Evolutionary conservation across 345 rosid genomes (phyloP).

Genomic region (Pistacia vera): DNA sequence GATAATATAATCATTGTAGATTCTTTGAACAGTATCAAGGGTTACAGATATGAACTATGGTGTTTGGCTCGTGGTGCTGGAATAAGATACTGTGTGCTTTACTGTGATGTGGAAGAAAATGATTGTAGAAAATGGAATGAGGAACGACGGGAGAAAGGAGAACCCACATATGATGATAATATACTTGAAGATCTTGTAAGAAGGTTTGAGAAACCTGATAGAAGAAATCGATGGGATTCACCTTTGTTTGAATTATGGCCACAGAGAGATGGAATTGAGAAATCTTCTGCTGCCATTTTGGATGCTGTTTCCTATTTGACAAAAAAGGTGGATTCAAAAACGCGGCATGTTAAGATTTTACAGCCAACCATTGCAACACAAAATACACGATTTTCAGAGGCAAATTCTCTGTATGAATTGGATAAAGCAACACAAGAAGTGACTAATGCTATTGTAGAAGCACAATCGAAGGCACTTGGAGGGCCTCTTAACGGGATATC

Average conservation of each 20-base stretch:
- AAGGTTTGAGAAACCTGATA: slow-evolving; percentile 91
- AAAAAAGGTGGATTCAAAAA: slow-evolving; percentile 66
- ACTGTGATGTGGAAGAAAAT: slow-evolving; percentile 62
- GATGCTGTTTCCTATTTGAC: slow-evolving; percentile 86
- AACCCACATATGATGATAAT: slow-evolving; percentile 56
- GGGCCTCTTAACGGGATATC: slow-evolving; percentile 64
- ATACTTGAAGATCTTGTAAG: slow-evolving; percentile 80
- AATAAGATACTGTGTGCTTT: slow-evolving; percentile 78
- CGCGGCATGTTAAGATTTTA: slow-evolving; percentile 74
- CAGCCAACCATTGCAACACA: slow-evolving; percentile 98
- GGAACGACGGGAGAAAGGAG: slow-evolving; percentile 64
- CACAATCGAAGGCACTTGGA: slow-evolving; percentile 72
- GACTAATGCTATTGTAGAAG: slow-evolving; percentile 72
- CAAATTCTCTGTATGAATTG: slow-evolving; percentile 82
- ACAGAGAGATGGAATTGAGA: slow-evolving; percentile 51
- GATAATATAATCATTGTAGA: slow-evolving; percentile 81
- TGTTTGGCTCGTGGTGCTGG: slow-evolving; percentile 94
- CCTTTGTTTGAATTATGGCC: slow-evolving; percentile 86
- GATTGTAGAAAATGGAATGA: slow-evolving; percentile 80
- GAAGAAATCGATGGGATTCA: slow-evolving; percentile 95
- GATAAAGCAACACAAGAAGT: slow-evolving; percentile 91
- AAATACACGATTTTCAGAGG: slow-evolving; percentile 61
- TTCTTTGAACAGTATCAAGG: slow-evolving; percentile 94
- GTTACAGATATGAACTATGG: slow-evolving; percentile 95
- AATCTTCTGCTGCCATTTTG: slow-evolving; percentile 56